A percentile compares a stretch with the other conserved stretches of the same genome.
Evolutionary conservation across 2,329 filamentous ascomycete species (phyloP).

Genomic region (Hyphodiscus sp.): DNA sequence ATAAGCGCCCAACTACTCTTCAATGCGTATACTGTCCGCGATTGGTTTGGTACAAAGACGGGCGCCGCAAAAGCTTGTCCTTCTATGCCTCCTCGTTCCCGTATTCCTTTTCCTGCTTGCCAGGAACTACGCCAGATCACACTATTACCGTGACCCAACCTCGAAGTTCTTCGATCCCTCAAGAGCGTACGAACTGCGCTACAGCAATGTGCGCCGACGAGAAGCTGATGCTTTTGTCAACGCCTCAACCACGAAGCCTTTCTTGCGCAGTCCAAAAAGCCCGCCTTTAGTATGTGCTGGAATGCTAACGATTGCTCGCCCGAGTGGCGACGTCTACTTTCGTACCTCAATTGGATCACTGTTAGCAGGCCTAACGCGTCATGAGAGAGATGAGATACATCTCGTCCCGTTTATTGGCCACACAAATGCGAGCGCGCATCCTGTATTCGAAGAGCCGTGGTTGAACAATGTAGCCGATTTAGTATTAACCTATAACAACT

Average conservation of each 20-base stretch:
- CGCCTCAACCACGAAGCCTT: neutral
- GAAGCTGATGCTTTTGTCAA: slow-evolving; percentile 5
- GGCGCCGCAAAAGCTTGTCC: neutral
- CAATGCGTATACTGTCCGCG: neutral
- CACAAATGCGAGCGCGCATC: slow-evolving; percentile 2
- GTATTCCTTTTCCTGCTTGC: neutral
- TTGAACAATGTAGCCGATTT: slow-evolving; percentile 2
- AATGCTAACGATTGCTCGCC: slow-evolving; percentile 2
- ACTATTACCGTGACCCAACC: slow-evolving; percentile 2
- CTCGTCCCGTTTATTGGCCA: slow-evolving; percentile 5
- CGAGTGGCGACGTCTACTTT: slow-evolving; percentile 2
- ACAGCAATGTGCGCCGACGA: neutral
- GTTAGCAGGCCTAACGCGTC: neutral
- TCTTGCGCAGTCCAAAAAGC: neutral
- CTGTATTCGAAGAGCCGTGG: slow-evolving; percentile 1
- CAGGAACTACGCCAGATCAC: neutral
- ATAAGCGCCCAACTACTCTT: neutral
- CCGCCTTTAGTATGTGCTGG: slow-evolving; percentile 1
- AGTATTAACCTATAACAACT: slow-evolving; percentile 2
- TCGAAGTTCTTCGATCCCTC: slow-evolving; percentile 2
- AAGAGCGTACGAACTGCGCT: neutral
- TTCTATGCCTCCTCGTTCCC: neutral
- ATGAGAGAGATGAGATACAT: slow-evolving; percentile 3
- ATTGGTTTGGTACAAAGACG: neutral
- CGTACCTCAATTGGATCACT: slow-evolving; percentile 2